Evolutionary conservation across 371 early-diverging fungal genomes (phyloP), one percentile per base, ranked within the genome.

Genomic region (Rhizopus sp.): DNA sequence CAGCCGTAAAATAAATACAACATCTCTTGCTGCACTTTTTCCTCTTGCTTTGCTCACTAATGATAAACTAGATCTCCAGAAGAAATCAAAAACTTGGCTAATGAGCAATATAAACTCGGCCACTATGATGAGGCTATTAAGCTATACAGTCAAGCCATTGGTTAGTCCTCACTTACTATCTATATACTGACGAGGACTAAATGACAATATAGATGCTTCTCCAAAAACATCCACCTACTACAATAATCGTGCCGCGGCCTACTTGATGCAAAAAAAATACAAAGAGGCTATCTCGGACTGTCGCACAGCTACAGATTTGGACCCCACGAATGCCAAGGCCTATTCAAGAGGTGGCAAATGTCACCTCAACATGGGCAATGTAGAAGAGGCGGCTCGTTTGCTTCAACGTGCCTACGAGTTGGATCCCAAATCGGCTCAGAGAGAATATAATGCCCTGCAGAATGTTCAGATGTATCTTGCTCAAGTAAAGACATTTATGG

Each of bases 211-310:
- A 71, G 82, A 87, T 42, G 60, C 85, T 34, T 81, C 86, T 17
- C 86, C 89, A 15, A 60, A 73, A 16, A 81, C 80, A 12, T 66
- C 89, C 3, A 91, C 87, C 1, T 89, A 86, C 62, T 90, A 88
- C 66, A 78, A 82, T 53, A 94, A 95, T 71, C 81, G 94, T 50
- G 88, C 93, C 9, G 93, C 94, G 15, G 92, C 92, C 15, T 72
- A 81, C 31, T 81, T 86, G 60, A 92, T 92, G 89, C 66, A 87
- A 46, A 81, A 78, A 41, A 80, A 80, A 48, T 88, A 82, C 66
- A 72, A 77, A 46, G 84, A 84, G 10, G 89, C 89, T 7, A 69
- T 87, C 7, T 66, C 63, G 12, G 95, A 94, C 69, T 92, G 93
- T 77, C 76, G 80, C 40, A 67, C 57, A 6, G 87, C 91, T 1